Evolutionary conservation across 1,284 basidiomycete species (phyloP), one percentile per base, ranked within the genome.

Genomic region (Ustanciosporium gigantosporum): DNA sequence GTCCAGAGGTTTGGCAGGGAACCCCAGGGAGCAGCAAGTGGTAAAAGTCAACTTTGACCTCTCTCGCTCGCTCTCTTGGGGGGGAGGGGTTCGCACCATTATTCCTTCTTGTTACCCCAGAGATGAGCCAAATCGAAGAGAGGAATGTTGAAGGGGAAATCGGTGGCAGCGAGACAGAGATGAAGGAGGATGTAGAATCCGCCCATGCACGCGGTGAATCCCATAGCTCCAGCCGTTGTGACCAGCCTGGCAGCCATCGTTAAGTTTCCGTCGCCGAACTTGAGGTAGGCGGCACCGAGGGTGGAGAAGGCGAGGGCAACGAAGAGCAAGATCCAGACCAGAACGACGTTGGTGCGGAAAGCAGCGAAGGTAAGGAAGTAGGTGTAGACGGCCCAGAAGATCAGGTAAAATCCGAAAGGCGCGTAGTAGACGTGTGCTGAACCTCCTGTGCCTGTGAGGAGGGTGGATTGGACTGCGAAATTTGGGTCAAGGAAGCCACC

Each of bases 281-380:
- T 46, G 32, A 69, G 38, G 24, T 69, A 69, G 0, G 58, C 59
- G 9, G 55, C 58, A 4, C 53, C 49, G 5, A 70, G 36, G 14
- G 45, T 44, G 20, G 21, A 34, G 29, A 70, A 70, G 0, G 65
- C 55, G 23, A 66, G 45, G 0, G 68, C 68, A 24, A 70, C 65
- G 31, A 61, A 68, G 31, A 68, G 40, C 11, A 70, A 29, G 29
- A 70, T 70, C 52, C 56, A 56, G 17, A 70, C 64, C 13, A 70
- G 46, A 13, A 60, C 53, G 0, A 65, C 61, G 32, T 70, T 70
- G n/a, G 68, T 70, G 1, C 65, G 17, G 36, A 64, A 38, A 8
- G 65, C 39, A 0, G 68, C 68, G 14, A 68, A 39, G 14, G 68
- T 65, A 15, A 68, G 45, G 46, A 70, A 53, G 41, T 37, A 70